These are phyloP conservation scores for Phytopythium helicoides DNA, from an alignment of 352 stramenopile species.

Conservation along the genomic window DNA sequence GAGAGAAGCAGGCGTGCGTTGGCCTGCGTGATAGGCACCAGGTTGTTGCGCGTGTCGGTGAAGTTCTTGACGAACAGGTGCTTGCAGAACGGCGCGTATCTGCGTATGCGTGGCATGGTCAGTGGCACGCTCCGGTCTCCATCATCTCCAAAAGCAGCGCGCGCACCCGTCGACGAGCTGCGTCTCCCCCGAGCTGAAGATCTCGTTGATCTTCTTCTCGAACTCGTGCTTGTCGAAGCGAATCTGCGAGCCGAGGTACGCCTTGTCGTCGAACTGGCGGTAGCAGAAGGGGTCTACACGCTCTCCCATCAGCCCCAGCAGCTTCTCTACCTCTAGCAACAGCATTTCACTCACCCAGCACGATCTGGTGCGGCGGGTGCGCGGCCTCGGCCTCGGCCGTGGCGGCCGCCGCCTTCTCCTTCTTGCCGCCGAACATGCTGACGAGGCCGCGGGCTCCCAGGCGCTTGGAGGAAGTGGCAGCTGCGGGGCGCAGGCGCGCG, in stretches of 20 bases:
- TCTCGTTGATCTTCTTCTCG: slow-evolving; percentile 79
- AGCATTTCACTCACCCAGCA: slow-evolving; percentile 41
- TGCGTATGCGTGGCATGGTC: slow-evolving; percentile 13
- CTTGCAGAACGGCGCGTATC: slow-evolving; percentile 99
- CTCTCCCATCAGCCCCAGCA: background rate
- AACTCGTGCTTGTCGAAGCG: slow-evolving; percentile 75
- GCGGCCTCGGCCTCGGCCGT: slow-evolving; percentile 23
- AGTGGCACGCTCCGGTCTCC: slow-evolving; percentile 1
- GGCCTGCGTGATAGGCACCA: slow-evolving; percentile 91
- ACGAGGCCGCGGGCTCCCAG: slow-evolving; percentile 27
- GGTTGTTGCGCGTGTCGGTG: slow-evolving; percentile 84
- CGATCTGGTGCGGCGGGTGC: slow-evolving; percentile 34
- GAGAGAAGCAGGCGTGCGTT: slow-evolving; percentile 92
- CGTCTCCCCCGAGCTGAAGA: slow-evolving; percentile 61
- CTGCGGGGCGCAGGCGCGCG: slow-evolving; percentile 28
- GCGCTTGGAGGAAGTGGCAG: slow-evolving; percentile 11
- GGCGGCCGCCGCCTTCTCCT: slow-evolving; percentile 24
- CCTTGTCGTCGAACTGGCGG: slow-evolving; percentile 83
- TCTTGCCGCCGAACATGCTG: slow-evolving; percentile 44
- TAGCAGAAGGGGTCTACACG: slow-evolving; percentile 71
- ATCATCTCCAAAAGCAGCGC: background rate
- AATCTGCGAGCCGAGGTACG: slow-evolving; percentile 71
- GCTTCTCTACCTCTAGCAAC: background rate
- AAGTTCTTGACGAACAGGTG: slow-evolving; percentile 98
- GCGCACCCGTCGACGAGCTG: slow-evolving; percentile 68